These are phyloP conservation scores for Aspergillus sp. DNA, from an alignment of 2,329 filamentous ascomycete species.

Conservation along the genomic window DNA sequence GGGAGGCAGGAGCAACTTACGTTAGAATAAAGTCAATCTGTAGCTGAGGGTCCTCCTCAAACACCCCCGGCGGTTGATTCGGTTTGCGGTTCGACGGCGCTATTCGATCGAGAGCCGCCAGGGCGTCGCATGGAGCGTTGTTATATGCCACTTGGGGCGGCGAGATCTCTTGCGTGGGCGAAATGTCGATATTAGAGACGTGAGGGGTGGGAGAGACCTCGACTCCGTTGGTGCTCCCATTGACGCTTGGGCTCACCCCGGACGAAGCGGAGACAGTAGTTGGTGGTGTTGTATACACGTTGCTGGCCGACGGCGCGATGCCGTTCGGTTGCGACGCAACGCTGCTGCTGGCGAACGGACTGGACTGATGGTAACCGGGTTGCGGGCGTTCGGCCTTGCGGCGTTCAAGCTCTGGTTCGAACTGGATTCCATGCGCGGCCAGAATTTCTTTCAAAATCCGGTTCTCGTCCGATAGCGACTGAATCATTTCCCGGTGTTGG, in stretches of 20 bases:
- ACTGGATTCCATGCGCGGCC: conserved; percentile 56
- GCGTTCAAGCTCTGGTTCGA: conserved; percentile 48
- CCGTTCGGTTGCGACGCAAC: conserved; percentile 29
- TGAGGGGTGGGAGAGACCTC: conserved; percentile 10
- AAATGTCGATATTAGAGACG: conserved; percentile 18
- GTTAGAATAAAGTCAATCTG: conserved; percentile 48
- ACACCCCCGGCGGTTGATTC: conserved; percentile 32
- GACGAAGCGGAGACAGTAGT: conserved; percentile 22
- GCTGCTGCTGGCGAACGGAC: conserved; percentile 43
- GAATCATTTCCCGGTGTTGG: conserved; percentile 73
- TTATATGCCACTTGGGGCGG: conserved; percentile 23
- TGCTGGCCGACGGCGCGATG: conserved; percentile 19
- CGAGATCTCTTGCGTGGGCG: conserved; percentile 22
- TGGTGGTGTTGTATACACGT: conserved; percentile 29
- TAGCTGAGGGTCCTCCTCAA: conserved; percentile 46
- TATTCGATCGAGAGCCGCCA: conserved; percentile 24
- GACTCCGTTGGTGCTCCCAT: conserved; percentile 21
- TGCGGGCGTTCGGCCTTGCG: conserved; percentile 32
- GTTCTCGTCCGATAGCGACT: conserved; percentile 75
- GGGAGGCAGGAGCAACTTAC: conserved; percentile 29
- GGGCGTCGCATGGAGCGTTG: conserved; percentile 20
- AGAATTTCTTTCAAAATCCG: conserved; percentile 66
- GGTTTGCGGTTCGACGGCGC: conserved; percentile 16
- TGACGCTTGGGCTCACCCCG: conserved; percentile 28
- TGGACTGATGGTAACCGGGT: conserved; percentile 26